A percentile compares a stretch with the other conserved stretches of the same genome.
These are phyloP conservation scores for Helichrysum umbraculigerum DNA, from an alignment of 129 eudicot genomes.

Conservation along the genomic window DNA sequence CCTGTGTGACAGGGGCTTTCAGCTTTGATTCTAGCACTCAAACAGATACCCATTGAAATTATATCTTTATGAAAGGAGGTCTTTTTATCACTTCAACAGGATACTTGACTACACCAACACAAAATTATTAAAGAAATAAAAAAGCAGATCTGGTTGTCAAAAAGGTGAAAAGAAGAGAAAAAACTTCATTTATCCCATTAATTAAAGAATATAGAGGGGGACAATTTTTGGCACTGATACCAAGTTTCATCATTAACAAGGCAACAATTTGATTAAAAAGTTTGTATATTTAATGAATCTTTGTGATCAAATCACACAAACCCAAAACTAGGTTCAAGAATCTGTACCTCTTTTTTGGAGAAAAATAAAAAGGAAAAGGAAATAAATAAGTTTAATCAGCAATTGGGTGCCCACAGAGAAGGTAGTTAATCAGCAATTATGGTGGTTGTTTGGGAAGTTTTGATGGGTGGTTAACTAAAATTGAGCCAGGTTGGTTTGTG, in stretches of 20 bases:
- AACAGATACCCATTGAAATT: constrained; percentile 74
- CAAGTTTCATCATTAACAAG: constrained; percentile 25
- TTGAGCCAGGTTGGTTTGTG: neutral
- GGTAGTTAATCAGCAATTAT: too few relatives aligned
- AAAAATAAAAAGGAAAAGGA: neutral
- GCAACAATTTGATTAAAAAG: constrained; percentile 19
- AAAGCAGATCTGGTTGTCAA: constrained; percentile 49
- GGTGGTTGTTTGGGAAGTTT: neutral
- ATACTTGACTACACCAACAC: constrained; percentile 7
- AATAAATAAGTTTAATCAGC: neutral
- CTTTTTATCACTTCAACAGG: constrained; percentile 19
- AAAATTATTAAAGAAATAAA: constrained; percentile 16
- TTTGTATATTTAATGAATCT: neutral
- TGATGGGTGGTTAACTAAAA: neutral
- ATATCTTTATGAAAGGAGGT: constrained; percentile 1
- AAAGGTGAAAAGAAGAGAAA: constrained; percentile 2
- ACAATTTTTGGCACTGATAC: constrained; percentile 9
- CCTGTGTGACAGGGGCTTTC: constrained; percentile 82
- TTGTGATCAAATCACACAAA: constrained; percentile 24
- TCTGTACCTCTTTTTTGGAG: neutral
- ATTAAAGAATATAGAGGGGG: neutral
- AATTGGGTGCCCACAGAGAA: neutral
- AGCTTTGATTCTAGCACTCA: constrained; percentile 83
- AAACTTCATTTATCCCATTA: neutral
- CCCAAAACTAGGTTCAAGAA: constrained; percentile 30